Base-by-base conservation (phyloP, 2,329 filamentous ascomycete genomes). In the Arthroderma sp. region DNA sequence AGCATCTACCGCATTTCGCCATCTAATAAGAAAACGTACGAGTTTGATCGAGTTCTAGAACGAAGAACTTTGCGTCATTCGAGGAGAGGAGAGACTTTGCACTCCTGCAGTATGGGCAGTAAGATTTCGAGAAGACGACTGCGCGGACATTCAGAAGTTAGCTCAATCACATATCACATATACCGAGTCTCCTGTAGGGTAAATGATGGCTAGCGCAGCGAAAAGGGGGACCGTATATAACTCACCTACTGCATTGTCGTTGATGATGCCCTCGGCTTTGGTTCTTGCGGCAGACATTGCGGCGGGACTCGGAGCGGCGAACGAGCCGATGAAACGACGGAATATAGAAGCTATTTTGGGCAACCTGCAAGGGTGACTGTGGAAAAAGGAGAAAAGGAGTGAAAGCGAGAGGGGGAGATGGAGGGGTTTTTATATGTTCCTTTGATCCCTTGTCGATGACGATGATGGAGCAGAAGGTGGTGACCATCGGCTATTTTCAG, bases 71-170 rank as follows among this genome's bases (percentile, higher is more conserved):
- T 49, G 84, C 85, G 52, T 80, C 78, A 47, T 79, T 55, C 47
- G 78, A 71, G 58, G 73, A 76, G 55, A 98, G 72, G 42, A 85
- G 73, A 46, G 72, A 59, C 79, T 96, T 96, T 55, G 82, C 79
- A 48, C 80, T 73, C 47, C 69, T 74, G 75, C 89, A 96, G 77
- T 94, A 93, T 8, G 88, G 87, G 77, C 91, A 98, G 72, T 86
- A 94, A 10, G 82, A 85, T 73, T 98, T 98, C 68, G 83, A 88
- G 76, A 98, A 98, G 63, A 98, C 85, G 57, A 91, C 84, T 85
- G 42, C 29, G 31, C 22, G n/a, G 6, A 29, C n/a, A n/a, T 32
- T 11, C 9, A 22, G 11, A 9, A 27, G 41, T 39, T 48, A 44
- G 29, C 34, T 6, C 7, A 28, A 29, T 27, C 15, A 22, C 15